phyloP scores from a whole-genome alignment of 352 stramenopile genomes.

The Phytophthora fragariae region DNA sequence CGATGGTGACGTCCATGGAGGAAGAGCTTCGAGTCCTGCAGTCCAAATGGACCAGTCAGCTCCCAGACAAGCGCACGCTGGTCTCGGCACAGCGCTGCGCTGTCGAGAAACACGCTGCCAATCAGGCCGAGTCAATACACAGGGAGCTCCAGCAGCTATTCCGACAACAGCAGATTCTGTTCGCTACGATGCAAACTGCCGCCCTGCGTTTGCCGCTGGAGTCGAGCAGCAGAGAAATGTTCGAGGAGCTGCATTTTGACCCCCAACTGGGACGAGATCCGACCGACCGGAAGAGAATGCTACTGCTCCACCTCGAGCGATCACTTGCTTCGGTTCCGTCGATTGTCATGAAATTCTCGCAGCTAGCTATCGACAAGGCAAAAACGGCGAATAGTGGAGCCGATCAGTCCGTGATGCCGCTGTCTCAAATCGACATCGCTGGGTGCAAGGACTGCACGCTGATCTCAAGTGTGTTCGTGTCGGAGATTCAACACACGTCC shows the following conservation, averaged over 20 bases:
- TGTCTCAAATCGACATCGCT: conserved; percentile 47
- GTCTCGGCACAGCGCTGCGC: conserved; percentile 45
- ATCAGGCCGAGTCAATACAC: conserved; percentile 34
- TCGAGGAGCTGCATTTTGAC: conserved; percentile 30
- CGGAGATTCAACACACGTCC: conserved; percentile 47
- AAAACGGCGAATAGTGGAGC: neutral
- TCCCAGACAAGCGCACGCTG: conserved; percentile 19
- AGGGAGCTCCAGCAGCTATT: conserved; percentile 44
- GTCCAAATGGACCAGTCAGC: conserved; percentile 27
- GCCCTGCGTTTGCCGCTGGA: conserved; percentile 35
- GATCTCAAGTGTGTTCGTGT: conserved; percentile 47
- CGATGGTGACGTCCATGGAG: conserved; percentile 40
- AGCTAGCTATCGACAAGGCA: conserved; percentile 5
- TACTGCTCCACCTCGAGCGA: conserved; percentile 28
- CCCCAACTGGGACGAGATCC: conserved; percentile 23
- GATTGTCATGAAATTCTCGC: conserved; percentile 28
- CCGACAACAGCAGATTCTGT: conserved; percentile 61
- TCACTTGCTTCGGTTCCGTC: conserved; percentile 28
- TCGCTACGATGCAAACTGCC: conserved; percentile 49
- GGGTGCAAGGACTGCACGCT: conserved; percentile 41
- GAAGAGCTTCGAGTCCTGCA: conserved; percentile 29
- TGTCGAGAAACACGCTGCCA: conserved; percentile 40
- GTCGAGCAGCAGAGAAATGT: conserved; percentile 31
- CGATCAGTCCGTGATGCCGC: conserved; percentile 24
- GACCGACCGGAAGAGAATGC: conserved; percentile 23